These are phyloP conservation scores for Tetrapisispora iriomotensis DNA, from an alignment of 805 yeast genomes.

Conservation along the genomic window DNA sequence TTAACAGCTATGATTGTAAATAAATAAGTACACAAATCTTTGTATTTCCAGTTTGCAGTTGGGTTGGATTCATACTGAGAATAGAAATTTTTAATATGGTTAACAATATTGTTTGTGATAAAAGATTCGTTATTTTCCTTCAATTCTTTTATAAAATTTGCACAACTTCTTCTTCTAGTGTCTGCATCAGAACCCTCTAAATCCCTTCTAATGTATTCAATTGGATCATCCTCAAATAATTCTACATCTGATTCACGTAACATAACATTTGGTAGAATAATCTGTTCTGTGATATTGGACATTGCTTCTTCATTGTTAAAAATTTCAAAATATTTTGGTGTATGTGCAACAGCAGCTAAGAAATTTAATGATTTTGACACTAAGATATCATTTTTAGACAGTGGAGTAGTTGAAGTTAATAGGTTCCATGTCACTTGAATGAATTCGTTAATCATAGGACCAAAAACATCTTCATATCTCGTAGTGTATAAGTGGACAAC, in stretches of 20 bases:
- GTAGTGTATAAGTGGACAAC: conserved; percentile 77
- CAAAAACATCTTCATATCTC: conserved; percentile 86
- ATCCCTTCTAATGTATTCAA: conserved; percentile 84
- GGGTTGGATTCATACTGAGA: conserved; percentile 36
- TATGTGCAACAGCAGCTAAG: conserved; percentile 68
- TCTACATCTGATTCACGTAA: conserved; percentile 87
- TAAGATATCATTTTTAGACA: conserved; percentile 73
- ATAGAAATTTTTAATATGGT: conserved; percentile 60
- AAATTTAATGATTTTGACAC: conserved; percentile 75
- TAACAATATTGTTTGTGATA: conserved; percentile 66
- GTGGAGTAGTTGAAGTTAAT: conserved; percentile 52
- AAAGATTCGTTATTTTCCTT: conserved; percentile 66
- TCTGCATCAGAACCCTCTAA: conserved; percentile 92
- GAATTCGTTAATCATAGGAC: conserved; percentile 63
- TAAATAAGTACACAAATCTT: conserved; percentile 77
- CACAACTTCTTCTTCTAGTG: conserved; percentile 85
- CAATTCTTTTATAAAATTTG: conserved; percentile 80
- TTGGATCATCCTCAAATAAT: conserved; percentile 92
- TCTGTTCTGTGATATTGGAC: conserved; percentile 68
- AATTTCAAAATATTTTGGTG: conserved; percentile 56
- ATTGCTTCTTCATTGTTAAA: conserved; percentile 55
- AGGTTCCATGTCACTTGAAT: conserved; percentile 77
- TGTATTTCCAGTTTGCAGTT: conserved; percentile 62
- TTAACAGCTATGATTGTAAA: conserved; percentile 87
- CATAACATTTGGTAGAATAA: conserved; percentile 79